Evolutionary conservation across 306 rosid species (phyloP).

Genomic region (Argentina anserina): DNA sequence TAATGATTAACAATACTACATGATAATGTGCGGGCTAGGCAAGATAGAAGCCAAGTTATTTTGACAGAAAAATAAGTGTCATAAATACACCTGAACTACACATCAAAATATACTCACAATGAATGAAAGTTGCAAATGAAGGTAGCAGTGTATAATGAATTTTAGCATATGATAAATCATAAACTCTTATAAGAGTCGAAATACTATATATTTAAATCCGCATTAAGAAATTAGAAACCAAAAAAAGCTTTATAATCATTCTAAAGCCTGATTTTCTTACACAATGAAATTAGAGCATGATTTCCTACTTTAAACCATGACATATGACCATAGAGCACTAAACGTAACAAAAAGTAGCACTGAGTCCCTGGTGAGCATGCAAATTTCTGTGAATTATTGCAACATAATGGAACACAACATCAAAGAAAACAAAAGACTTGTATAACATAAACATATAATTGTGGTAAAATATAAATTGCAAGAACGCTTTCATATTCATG

Average conservation of each 20-base stretch:
- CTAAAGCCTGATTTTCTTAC: not conserved
- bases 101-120: not conserved
- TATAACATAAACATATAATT: not conserved
- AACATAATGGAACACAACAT: not conserved
- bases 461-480: not conserved
- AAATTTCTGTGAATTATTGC: not conserved
- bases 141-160: not conserved
- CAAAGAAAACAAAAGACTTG: not conserved
- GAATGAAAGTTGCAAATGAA: not conserved
- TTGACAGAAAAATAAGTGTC: too few species aligned
- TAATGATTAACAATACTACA: too few species aligned
- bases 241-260: not conserved
- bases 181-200: slow-evolving; percentile 77
- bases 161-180: slow-evolving; percentile 85
- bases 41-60: too few species aligned
- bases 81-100: not conserved
- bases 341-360: too few species aligned
- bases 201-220: slow-evolving; percentile 63
- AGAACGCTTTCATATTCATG: slow-evolving; percentile 5
- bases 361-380: not conserved
- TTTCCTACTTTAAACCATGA: not conserved
- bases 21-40: too few species aligned
- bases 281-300: not conserved
- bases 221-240: slow-evolving; percentile 44
- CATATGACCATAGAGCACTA: not conserved